Percentiles rank a stretch among this genome's conserved stretches.
Evolutionary conservation across 768 basidiomycete species (phyloP).

Genomic region (Sistotremastrum suecicum): DNA sequence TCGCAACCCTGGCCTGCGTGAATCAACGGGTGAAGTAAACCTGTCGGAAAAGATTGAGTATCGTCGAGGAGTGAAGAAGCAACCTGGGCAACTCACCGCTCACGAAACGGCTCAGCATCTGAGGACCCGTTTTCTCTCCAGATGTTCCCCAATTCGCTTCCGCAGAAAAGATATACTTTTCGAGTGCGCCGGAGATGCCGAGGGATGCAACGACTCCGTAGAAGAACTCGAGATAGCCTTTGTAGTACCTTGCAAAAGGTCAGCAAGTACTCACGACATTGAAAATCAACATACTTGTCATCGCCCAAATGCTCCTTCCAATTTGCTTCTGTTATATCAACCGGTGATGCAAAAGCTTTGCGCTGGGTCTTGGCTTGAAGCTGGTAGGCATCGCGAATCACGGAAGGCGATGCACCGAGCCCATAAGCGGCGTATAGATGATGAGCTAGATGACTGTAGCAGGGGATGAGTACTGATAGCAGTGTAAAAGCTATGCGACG

Average conservation of each 20-base stretch:
- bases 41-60: constrained; percentile 41
- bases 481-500: too few species aligned
- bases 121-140: constrained; percentile 13
- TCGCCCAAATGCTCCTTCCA: constrained; percentile 44
- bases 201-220: constrained; percentile 24
- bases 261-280: background rate
- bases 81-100: constrained; percentile 2
- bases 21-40: constrained; percentile 51
- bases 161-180: constrained; percentile 45
- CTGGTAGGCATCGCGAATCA: too few species aligned
- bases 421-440: constrained; percentile 44
- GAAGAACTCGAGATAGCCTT: constrained; percentile 47
- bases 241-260: constrained; percentile 33
- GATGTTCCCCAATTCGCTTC: constrained; percentile 29
- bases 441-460: constrained; percentile 39
- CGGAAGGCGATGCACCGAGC: constrained; percentile 29
- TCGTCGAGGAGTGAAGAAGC: constrained; percentile 8
- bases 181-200: constrained; percentile 31
- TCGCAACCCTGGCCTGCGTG: constrained; percentile 50
- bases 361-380: constrained; percentile 11
- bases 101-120: constrained; percentile 5
- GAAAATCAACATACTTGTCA: constrained; percentile 24
- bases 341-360: constrained; percentile 29
- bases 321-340: constrained; percentile 30
- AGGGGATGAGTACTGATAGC: too few species aligned